These are phyloP conservation scores for Kwoniella sp. DNA, from an alignment of 768 basidiomycete genomes.

Conservation along the genomic window DNA sequence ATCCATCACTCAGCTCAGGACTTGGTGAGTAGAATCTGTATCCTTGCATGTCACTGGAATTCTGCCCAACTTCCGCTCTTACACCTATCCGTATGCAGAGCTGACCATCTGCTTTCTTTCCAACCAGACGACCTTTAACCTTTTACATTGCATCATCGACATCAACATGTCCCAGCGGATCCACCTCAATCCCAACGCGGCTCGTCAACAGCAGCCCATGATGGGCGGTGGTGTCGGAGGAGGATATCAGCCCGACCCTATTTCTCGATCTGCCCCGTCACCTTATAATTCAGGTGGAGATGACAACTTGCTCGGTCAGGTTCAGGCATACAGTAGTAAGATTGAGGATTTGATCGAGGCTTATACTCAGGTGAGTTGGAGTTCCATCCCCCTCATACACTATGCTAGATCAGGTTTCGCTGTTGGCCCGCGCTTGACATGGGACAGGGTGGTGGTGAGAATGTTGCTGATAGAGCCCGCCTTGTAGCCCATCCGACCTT, in stretches of 20 bases:
- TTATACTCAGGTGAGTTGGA: conserved; percentile 61
- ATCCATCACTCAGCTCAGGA: neutral
- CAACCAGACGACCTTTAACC: neutral
- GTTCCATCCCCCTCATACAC: too few relatives aligned
- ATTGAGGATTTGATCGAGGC: conserved; percentile 92
- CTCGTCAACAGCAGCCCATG: conserved; percentile 36
- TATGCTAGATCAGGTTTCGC: too few relatives aligned
- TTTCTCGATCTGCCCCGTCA: conserved; percentile 50
- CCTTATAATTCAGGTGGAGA: conserved; percentile 16
- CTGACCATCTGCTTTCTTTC: neutral
- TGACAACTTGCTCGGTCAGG: conserved; percentile 43
- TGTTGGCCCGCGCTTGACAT: too few relatives aligned
- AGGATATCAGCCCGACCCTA: conserved; percentile 47
- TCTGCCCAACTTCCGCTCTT: too few relatives aligned
- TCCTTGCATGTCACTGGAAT: too few relatives aligned
- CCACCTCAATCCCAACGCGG: conserved; percentile 54
- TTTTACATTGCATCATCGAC: neutral
- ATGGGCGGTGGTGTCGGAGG: conserved; percentile 18
- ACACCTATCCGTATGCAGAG: too few relatives aligned
- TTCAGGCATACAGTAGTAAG: conserved; percentile 55
- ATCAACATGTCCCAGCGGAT: conserved; percentile 48
- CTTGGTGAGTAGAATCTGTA: neutral
- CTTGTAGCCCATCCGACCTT: conserved; percentile 81
- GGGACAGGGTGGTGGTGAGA: too few relatives aligned
- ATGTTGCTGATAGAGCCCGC: too few relatives aligned